Conservation (phyloP, 306 rosid species). For the Vicia sativa region DNA sequence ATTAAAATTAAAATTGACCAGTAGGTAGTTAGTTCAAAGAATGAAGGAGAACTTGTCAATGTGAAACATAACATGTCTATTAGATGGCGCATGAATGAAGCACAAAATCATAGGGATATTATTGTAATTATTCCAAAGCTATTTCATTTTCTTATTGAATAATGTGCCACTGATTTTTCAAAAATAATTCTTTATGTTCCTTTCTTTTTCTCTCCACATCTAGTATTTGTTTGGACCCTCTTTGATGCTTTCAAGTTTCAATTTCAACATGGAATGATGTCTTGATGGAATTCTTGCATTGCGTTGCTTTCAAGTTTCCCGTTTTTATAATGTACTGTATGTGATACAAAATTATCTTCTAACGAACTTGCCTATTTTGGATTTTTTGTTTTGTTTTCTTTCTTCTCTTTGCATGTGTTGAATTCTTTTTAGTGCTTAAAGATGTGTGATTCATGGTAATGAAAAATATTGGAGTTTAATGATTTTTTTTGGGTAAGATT, state of each 20-base stretch:
- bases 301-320: constrained; percentile 16
- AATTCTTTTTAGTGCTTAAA: too few relatives aligned
- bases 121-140: background rate
- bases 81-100: background rate
- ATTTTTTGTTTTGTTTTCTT: too few relatives aligned
- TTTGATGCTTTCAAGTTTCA: background rate
- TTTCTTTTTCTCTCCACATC: background rate
- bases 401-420: too few relatives aligned
- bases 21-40: background rate
- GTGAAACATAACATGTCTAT: background rate
- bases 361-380: too few relatives aligned
- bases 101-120: background rate
- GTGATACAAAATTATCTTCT: too few relatives aligned
- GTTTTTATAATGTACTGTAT: too few relatives aligned
- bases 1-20: too few relatives aligned
- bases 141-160: background rate
- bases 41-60: background rate
- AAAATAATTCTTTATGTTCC: background rate
- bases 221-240: background rate
- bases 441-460: too few relatives aligned
- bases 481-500: too few relatives aligned
- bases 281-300: constrained; percentile 19
- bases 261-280: background rate
- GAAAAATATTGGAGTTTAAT: too few relatives aligned
- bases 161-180: constrained; percentile 2